phyloP scores from a whole-genome alignment of 768 basidiomycete genomes.

The Phanerodontia chrysosporium region DNA sequence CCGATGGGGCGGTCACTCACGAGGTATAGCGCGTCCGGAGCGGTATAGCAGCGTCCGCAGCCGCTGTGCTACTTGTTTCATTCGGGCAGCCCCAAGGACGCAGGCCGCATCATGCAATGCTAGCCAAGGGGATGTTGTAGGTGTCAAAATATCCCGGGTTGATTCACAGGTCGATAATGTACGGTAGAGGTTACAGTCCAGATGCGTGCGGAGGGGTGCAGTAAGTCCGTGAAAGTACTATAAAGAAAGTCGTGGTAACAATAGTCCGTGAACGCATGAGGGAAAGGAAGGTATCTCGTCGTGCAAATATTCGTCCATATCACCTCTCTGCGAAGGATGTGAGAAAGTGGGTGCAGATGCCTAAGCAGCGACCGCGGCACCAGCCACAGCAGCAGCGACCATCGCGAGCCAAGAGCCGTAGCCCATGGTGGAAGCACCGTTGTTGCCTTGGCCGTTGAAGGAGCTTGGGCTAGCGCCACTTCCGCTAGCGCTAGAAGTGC shows the following conservation, averaged over 20 bases:
- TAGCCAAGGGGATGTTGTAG: too few species aligned
- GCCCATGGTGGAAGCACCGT: slow-evolving; percentile 28
- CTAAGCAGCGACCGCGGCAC: slow-evolving; percentile 34
- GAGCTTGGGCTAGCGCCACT: slow-evolving; percentile 20
- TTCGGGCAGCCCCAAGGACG: too few species aligned
- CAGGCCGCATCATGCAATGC: too few species aligned
- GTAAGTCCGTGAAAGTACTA: background rate
- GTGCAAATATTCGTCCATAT: background rate
- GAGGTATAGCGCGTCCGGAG: background rate
- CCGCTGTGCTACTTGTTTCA: background rate
- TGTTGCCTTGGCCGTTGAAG: slow-evolving; percentile 30
- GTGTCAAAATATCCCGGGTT: background rate
- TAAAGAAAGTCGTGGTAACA: background rate
- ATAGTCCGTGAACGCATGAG: background rate
- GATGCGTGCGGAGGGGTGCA: background rate
- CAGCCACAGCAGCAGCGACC: slow-evolving; percentile 44
- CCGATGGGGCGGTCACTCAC: background rate
- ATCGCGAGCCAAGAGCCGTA: slow-evolving; percentile 28
- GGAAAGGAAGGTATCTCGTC: background rate
- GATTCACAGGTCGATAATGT: background rate
- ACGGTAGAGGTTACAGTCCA: background rate
- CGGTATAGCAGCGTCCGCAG: background rate
- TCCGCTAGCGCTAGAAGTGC: slow-evolving; percentile 19
- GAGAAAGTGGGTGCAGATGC: background rate
- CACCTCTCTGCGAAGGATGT: background rate